Evolutionary conservation across 2,329 filamentous ascomycete genomes (phyloP).

Genomic region (Penicillium concentricum): DNA sequence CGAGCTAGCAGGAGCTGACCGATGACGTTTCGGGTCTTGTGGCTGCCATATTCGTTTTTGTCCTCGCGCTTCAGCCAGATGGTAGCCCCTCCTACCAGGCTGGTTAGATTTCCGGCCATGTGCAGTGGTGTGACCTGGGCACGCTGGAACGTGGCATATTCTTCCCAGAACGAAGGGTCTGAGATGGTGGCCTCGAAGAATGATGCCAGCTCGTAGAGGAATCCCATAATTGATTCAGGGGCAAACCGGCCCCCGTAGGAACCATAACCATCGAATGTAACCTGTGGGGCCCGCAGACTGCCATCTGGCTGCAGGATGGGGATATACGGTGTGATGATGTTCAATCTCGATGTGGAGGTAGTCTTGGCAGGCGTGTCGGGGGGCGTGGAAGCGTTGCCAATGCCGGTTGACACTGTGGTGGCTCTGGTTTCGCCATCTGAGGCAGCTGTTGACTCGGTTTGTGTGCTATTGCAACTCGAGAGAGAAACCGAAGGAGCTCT

Average conservation of each 20-base stretch:
- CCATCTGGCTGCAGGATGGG: constrained; percentile 25
- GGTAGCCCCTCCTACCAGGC: constrained; percentile 18
- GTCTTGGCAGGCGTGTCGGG: constrained; percentile 11
- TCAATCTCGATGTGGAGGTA: not conserved
- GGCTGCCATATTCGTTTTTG: constrained; percentile 23
- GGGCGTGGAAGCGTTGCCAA: constrained; percentile 8
- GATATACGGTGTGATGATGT: constrained; percentile 17
- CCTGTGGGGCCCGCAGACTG: constrained; percentile 18
- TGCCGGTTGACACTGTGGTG: constrained; percentile 14
- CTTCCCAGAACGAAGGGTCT: constrained; percentile 28
- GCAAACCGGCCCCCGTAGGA: constrained; percentile 28
- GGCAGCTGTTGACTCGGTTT: constrained; percentile 3
- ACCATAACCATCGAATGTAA: constrained; percentile 26
- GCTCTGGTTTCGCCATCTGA: constrained; percentile 16
- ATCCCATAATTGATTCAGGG: constrained; percentile 29
- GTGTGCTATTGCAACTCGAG: constrained; percentile 8
- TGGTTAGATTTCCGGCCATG: constrained; percentile 19
- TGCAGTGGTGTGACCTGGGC: constrained; percentile 18
- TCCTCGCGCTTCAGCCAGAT: constrained; percentile 30
- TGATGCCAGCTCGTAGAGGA: constrained; percentile 25
- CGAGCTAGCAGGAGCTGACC: constrained; percentile 24
- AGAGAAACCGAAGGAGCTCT: not conserved
- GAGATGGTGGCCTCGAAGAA: constrained; percentile 26
- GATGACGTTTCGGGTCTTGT: constrained; percentile 25
- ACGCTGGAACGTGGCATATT: constrained; percentile 24